phyloP scores from a whole-genome alignment of 2,329 filamentous ascomycete species.

The Clarireedia sp. region DNA sequence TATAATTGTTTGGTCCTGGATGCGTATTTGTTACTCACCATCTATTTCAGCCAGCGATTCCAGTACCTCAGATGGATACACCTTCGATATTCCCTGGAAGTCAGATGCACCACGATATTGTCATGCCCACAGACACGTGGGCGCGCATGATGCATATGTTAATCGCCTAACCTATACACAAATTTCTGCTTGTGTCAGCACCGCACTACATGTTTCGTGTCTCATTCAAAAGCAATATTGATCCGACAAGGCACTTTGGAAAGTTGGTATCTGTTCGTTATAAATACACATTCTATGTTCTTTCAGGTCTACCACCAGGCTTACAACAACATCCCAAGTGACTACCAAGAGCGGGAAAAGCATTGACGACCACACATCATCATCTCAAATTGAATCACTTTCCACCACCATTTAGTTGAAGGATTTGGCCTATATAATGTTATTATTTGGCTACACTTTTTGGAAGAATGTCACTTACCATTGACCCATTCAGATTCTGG shows the following conservation, averaged over 20 bases:
- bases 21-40: no score
- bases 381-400: not conserved
- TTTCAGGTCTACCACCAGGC: not conserved
- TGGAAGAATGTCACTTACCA: constrained; percentile 7
- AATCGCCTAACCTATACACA: no score
- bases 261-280: not conserved
- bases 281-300: not conserved
- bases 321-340: not conserved
- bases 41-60: no score
- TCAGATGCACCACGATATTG: no score
- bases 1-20: no score
- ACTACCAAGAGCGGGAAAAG: not conserved
- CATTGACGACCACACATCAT: not conserved
- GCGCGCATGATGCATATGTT: no score
- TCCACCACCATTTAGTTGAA: constrained; percentile 11
- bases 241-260: not conserved
- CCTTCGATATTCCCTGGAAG: no score
- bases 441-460: not conserved
- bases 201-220: no score
- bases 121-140: no score
- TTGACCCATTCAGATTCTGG: constrained; percentile 42
- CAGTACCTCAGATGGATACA: no score
- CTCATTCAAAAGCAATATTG: no score
- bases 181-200: no score
- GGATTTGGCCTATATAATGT: constrained; percentile 9